These are phyloP conservation scores for Adansonia madagascariensis DNA, from an alignment of 441 rosid genomes.

Conservation along the genomic window DNA sequence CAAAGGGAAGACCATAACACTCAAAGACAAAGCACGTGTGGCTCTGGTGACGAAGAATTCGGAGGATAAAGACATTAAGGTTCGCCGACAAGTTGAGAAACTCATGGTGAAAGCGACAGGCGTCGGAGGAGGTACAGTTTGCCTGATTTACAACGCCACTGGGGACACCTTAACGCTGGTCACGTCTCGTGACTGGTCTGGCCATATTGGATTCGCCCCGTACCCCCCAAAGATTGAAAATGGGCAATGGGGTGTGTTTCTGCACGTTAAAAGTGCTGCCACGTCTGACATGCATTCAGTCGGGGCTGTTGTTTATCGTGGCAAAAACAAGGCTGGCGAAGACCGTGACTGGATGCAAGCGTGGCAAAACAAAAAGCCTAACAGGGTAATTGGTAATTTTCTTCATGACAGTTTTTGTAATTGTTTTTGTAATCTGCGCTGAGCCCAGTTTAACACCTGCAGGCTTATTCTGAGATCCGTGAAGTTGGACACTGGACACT, in stretches of 20 bases:
- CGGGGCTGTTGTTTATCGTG: neutral
- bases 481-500: neutral
- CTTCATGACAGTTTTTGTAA: neutral
- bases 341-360: neutral
- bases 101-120: neutral
- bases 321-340: neutral
- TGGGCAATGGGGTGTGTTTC: neutral
- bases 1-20: neutral
- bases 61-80: neutral
- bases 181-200: neutral
- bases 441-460: neutral
- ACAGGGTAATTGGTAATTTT: neutral
- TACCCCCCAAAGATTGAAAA: neutral
- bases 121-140: neutral
- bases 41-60: neutral
- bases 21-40: neutral
- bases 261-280: neutral
- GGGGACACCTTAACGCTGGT: neutral
- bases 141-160: neutral
- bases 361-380: neutral
- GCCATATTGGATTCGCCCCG: neutral
- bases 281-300: neutral
- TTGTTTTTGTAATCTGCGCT: neutral
- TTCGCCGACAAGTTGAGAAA: neutral
- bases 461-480: neutral